phyloP scores from a whole-genome alignment of 1,284 basidiomycete genomes.

The Austropuccinia psidii region DNA sequence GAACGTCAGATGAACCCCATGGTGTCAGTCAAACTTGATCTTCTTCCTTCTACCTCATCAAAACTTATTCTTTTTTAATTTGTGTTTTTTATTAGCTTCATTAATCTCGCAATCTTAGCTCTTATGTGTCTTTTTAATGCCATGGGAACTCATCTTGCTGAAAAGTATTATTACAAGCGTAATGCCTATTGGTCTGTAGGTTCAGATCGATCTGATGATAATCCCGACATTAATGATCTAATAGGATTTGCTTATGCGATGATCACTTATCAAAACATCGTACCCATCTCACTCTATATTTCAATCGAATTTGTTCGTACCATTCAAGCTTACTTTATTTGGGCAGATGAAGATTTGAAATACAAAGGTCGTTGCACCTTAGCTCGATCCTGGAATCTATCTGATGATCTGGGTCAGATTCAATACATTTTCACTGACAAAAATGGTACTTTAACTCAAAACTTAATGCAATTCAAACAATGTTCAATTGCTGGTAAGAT shows the following conservation, averaged over 20 bases:
- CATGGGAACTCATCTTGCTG: slow-evolving; percentile 72
- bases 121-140: slow-evolving; percentile 76
- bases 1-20: slow-evolving; percentile 96
- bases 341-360: slow-evolving; percentile 83
- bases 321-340: slow-evolving; percentile 76
- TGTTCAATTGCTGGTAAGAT: slow-evolving; percentile 78
- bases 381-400: slow-evolving; percentile 89
- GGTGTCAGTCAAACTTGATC: slow-evolving; percentile 57
- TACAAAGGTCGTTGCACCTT: slow-evolving; percentile 52
- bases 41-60: not conserved
- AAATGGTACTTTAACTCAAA: slow-evolving; percentile 93
- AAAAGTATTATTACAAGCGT: slow-evolving; percentile 61
- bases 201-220: slow-evolving; percentile 64
- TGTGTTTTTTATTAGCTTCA: slow-evolving; percentile 53
- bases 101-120: slow-evolving; percentile 73
- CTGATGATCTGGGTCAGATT: slow-evolving; percentile 91
- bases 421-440: slow-evolving; percentile 96
- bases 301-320: slow-evolving; percentile 85
- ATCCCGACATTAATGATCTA: slow-evolving; percentile 82
- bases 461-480: slow-evolving; percentile 90
- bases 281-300: slow-evolving; percentile 96
- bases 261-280: slow-evolving; percentile 82
- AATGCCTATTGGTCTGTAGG: slow-evolving; percentile 73
- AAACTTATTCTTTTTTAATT: not conserved
- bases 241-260: slow-evolving; percentile 83